Percentiles rank a stretch among this genome's conserved stretches.
These are phyloP conservation scores for Purshia tridentata DNA, from an alignment of 306 rosid genomes.

Conservation along the genomic window DNA sequence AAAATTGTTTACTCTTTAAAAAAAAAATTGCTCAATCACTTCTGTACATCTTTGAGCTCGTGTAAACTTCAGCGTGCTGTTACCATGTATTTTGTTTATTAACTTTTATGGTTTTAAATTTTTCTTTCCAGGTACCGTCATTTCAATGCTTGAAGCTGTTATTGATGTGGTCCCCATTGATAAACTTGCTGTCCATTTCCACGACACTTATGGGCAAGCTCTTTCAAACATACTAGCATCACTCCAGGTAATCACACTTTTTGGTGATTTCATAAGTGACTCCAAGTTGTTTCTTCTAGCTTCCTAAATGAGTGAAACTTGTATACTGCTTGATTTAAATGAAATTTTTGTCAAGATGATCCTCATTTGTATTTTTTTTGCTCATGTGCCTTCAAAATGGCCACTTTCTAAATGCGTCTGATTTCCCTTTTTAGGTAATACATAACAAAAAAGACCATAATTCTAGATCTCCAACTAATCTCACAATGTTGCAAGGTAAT, in stretches of 20 bases:
- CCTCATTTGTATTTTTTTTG: background rate
- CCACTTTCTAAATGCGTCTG: too few relatives aligned
- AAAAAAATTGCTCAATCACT: background rate
- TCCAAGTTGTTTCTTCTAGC: background rate
- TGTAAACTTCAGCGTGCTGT: background rate
- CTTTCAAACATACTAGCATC: conserved; percentile 76
- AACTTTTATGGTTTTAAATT: background rate
- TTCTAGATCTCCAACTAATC: background rate
- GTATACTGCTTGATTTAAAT: background rate
- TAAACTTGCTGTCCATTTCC: conserved; percentile 86
- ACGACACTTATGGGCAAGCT: conserved; percentile 98
- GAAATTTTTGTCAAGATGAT: background rate
- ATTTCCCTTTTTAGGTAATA: too few relatives aligned
- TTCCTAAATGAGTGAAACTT: background rate
- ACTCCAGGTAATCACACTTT: conserved; percentile 64
- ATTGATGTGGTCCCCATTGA: conserved; percentile 61
- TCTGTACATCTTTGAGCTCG: conserved; percentile 1
- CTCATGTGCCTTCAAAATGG: background rate
- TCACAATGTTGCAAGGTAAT: background rate
- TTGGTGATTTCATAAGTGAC: background rate
- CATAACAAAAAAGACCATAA: too few relatives aligned
- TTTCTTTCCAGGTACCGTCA: conserved; percentile 53
- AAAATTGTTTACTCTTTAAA: too few relatives aligned
- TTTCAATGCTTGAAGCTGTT: conserved; percentile 92
- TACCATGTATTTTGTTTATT: background rate